Evolutionary conservation across 495 filamentous ascomycete genomes (phyloP).

Genomic region (Penicillium atrosanguineum): DNA sequence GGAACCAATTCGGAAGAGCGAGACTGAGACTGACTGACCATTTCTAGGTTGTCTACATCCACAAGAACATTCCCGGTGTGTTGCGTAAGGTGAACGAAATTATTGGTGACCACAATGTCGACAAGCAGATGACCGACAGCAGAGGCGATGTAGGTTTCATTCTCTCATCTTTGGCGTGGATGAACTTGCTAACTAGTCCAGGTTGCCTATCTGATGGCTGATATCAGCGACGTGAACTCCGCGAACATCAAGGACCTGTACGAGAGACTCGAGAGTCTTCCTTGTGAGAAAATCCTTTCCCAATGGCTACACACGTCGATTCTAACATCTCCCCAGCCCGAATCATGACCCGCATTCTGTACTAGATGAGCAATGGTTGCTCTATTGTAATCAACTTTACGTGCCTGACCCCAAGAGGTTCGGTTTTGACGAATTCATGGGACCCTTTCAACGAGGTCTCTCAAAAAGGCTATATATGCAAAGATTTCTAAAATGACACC

Average conservation of each 20-base stretch:
- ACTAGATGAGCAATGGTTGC: conserved; percentile 47
- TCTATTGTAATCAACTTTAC: conserved; percentile 28
- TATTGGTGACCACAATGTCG: conserved; percentile 91
- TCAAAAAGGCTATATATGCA: not conserved
- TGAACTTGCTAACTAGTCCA: conserved; percentile 25
- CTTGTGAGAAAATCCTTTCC: conserved; percentile 57
- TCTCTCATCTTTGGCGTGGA: not conserved
- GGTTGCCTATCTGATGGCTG: conserved; percentile 96
- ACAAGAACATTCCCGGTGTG: conserved; percentile 93
- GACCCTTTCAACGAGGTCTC: conserved; percentile 24
- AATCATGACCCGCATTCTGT: conserved; percentile 84
- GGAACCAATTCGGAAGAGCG: not conserved
- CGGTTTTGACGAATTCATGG: conserved; percentile 2
- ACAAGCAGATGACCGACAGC: conserved; percentile 96
- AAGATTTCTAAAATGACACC: not conserved
- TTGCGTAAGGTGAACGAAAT: conserved; percentile 91
- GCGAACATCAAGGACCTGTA: conserved; percentile 82
- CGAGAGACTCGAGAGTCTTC: conserved; percentile 74
- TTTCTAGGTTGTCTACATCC: conserved; percentile 81
- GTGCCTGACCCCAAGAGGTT: conserved; percentile 1
- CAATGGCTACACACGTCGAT: not conserved
- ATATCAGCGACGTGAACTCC: conserved; percentile 81
- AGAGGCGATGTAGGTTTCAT: conserved; percentile 70
- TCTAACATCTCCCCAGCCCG: conserved; percentile 53
- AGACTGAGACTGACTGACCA: conserved; percentile 8